Conservation (phyloP, 2,329 filamentous ascomycete species). For the Aspergillus chevalieri region DNA sequence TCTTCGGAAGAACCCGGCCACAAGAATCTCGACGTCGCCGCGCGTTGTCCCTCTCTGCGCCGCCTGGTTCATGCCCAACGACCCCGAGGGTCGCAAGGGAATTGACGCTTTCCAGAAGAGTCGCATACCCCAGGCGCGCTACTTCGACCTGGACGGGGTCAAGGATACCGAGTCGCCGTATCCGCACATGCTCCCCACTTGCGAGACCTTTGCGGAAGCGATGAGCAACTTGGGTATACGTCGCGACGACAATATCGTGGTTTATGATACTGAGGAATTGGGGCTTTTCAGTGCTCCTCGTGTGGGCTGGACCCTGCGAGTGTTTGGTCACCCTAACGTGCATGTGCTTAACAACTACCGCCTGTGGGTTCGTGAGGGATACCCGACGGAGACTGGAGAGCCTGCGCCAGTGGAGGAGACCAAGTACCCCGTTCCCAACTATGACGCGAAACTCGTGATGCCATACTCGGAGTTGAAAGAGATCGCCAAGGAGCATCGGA, state of each 20-base stretch:
- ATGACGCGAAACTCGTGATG: constrained; percentile 60
- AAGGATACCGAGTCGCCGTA: constrained; percentile 84
- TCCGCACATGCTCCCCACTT: constrained; percentile 89
- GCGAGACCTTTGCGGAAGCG: constrained; percentile 73
- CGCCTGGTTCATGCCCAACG: constrained; percentile 94
- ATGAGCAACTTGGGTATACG: constrained; percentile 86
- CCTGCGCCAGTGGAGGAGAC: constrained; percentile 33
- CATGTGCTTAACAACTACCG: constrained; percentile 95
- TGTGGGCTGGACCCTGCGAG: constrained; percentile 85
- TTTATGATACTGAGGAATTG: constrained; percentile 86
- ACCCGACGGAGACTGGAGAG: constrained; percentile 71
- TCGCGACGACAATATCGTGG: constrained; percentile 81
- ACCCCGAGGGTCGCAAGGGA: constrained; percentile 65
- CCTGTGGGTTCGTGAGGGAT: constrained; percentile 79
- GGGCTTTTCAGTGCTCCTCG: constrained; percentile 92
- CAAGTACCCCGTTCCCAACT: constrained; percentile 50
- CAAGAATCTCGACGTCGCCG: constrained; percentile 72
- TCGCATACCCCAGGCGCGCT: constrained; percentile 82
- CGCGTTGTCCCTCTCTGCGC: constrained; percentile 85
- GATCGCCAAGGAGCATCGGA: constrained; percentile 67
- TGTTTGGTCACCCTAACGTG: constrained; percentile 83
- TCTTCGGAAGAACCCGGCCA: constrained; percentile 73
- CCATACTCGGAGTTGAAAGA: constrained; percentile 78
- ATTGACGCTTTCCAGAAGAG: constrained; percentile 72
- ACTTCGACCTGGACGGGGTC: constrained; percentile 92